Base-by-base conservation (phyloP, 306 rosid species). In the Dalbergia cochinchinensis region DNA sequence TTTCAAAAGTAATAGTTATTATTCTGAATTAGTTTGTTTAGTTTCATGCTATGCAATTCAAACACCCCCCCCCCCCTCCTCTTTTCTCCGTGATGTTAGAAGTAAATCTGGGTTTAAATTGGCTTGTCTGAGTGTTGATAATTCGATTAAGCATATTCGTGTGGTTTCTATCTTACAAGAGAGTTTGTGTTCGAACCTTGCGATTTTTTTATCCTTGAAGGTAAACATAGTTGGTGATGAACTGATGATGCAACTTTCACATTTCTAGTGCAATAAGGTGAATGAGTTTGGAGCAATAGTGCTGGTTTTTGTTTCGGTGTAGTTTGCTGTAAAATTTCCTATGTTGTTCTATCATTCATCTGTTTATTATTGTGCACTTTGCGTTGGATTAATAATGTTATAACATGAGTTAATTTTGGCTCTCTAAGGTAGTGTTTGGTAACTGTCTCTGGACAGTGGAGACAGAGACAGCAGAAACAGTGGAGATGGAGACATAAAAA, bases 1-100 rank as follows among this genome's bases (percentile, higher is more conserved):
- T 64, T 71, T 42, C 57, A 44, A 80, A 72, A 31, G 8, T 13
- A 31, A 19, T 44, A 42, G 34, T 51, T 26, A 51, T 12, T 69
- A 41, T 12, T 69, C 39, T 50, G 54, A 51, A 73, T 31, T 82
- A n/a, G 42, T 76, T 76, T 76, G 41, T 65, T 31, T 82, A n/a
- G 42, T 76, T 76, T 76, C 55, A 74, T 66, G 9, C 22, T 73
- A 15, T 6, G 22, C 22, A 37, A 37, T 37, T 37, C 41, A 37
- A 37, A 37, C 41, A 4, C 41, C 53, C 13, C 31, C 31, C 31
- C 31, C 0, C 2, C 31, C 31, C 31, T 26, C 31, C 3, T 2
- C 31, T 2, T 22, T 22, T 22, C 31, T 26, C 31, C 51, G 11
- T 47, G 15, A 47, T 47, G 10, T 47, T 47, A 5, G 3, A 47